phyloP scores from a whole-genome alignment of 192 early-diverging fungal species.

The Entrophospora sp. region DNA sequence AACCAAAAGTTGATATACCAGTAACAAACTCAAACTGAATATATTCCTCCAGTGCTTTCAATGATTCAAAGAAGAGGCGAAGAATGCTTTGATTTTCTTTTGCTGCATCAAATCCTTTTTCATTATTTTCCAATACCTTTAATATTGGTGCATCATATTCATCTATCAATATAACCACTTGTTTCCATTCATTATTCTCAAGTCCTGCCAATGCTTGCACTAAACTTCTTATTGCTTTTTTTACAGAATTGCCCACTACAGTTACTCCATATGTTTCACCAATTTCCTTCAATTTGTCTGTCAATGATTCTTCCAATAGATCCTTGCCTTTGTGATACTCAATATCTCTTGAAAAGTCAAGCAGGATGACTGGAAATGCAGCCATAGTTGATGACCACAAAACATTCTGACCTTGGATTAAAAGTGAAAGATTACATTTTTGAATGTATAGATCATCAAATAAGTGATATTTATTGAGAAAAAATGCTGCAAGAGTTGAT shows the following conservation, averaged over 20 bases:
- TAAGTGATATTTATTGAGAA: neutral
- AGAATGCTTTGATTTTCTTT: neutral
- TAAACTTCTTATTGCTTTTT: neutral
- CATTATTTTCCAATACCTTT: neutral
- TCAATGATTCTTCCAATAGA: neutral
- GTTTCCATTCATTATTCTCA: neutral
- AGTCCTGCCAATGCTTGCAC: neutral
- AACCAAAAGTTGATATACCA: neutral
- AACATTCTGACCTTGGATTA: neutral
- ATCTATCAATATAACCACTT: neutral
- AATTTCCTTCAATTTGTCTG: neutral
- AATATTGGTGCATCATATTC: neutral
- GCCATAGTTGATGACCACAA: neutral
- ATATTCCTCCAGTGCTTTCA: neutral
- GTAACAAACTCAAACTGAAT: neutral
- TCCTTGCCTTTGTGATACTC: neutral
- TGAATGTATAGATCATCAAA: neutral
- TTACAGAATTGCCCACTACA: neutral
- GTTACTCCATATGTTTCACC: neutral
- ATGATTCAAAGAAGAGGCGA: neutral
- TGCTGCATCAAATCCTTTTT: neutral
- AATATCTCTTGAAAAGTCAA: neutral
- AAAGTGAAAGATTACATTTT: neutral
- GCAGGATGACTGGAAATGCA: neutral
- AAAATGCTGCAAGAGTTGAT: neutral